Percentiles rank a stretch among this genome's conserved stretches.
Conservation (phyloP, 805 yeast species). For the Jamesozyma hellenica region DNA sequence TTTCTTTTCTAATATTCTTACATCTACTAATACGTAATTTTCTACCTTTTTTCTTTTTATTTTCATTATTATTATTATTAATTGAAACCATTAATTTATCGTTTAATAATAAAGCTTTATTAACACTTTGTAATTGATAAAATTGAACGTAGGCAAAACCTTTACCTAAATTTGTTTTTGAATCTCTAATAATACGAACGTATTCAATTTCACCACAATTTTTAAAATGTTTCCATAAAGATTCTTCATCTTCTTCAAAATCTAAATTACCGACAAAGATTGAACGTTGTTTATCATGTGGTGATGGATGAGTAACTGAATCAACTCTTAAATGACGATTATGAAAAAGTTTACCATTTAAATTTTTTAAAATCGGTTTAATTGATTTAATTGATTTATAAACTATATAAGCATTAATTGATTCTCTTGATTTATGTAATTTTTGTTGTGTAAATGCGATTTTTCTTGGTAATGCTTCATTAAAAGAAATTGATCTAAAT, state of each 20-base stretch:
- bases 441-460: conserved; percentile 79
- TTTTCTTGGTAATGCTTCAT: conserved; percentile 81
- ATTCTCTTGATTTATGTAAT: conserved; percentile 65
- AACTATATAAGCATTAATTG: conserved; percentile 84
- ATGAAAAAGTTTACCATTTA: conserved; percentile 59
- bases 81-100: conserved; percentile 46
- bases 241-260: conserved; percentile 86
- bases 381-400: conserved; percentile 45
- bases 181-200: conserved; percentile 83
- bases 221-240: conserved; percentile 72
- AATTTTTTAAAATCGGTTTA: conserved; percentile 29
- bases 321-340: conserved; percentile 82
- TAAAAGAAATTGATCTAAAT: conserved; percentile 85
- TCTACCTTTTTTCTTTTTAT: conserved; percentile 33
- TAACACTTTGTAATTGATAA: conserved; percentile 59
- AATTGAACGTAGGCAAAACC: conserved; percentile 96
- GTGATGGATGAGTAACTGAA: conserved; percentile 83
- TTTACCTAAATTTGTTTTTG: conserved; percentile 90
- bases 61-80: conserved; percentile 12
- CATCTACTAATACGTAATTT: conserved; percentile 71
- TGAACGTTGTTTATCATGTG: conserved; percentile 72
- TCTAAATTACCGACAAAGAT: conserved; percentile 90
- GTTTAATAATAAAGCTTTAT: conserved; percentile 69
- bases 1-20: conserved; percentile 33
- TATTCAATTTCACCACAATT: conserved; percentile 66